Conservation (phyloP, 1,284 basidiomycete genomes). For the Fomitopsis pinicola region DNA sequence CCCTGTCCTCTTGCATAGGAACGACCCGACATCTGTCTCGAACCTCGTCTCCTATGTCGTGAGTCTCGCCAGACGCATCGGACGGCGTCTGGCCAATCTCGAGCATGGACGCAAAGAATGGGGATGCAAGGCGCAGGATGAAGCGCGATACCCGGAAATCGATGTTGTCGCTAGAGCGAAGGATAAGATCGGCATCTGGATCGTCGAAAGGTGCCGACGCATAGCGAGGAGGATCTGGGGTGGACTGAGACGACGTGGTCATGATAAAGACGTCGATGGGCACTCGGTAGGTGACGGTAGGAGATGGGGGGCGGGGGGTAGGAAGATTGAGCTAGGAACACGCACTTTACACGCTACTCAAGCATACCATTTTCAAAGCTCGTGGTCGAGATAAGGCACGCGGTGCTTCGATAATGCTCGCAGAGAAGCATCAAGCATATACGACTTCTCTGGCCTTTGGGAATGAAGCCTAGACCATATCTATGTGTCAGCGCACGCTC, state of each 20-base stretch:
- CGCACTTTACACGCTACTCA: neutral
- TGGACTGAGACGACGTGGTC: no score
- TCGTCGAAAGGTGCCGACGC: conserved; percentile 5
- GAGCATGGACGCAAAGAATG: conserved; percentile 8
- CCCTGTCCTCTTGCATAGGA: conserved; percentile 9
- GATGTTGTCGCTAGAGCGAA: conserved; percentile 5
- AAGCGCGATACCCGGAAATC: conserved; percentile 9
- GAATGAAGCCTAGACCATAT: no score
- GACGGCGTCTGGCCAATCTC: conserved; percentile 1
- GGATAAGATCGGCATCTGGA: conserved; percentile 13
- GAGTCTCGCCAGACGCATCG: neutral
- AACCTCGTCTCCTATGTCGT: neutral
- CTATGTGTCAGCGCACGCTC: no score
- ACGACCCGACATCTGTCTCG: neutral
- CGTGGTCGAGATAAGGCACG: no score
- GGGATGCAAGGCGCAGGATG: conserved; percentile 12
- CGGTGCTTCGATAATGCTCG: no score
- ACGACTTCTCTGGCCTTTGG: no score
- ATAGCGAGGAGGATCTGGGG: neutral
- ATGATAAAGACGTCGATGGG: neutral
- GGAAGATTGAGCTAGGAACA: neutral
- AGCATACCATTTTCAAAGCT: neutral
- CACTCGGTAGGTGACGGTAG: neutral
- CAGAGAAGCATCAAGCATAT: no score
- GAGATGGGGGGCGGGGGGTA: neutral